Percentiles rank a stretch among this genome's conserved stretches.
phyloP scores from a whole-genome alignment of 1,284 basidiomycete genomes.

The Bondarzewia mesenterica region DNA sequence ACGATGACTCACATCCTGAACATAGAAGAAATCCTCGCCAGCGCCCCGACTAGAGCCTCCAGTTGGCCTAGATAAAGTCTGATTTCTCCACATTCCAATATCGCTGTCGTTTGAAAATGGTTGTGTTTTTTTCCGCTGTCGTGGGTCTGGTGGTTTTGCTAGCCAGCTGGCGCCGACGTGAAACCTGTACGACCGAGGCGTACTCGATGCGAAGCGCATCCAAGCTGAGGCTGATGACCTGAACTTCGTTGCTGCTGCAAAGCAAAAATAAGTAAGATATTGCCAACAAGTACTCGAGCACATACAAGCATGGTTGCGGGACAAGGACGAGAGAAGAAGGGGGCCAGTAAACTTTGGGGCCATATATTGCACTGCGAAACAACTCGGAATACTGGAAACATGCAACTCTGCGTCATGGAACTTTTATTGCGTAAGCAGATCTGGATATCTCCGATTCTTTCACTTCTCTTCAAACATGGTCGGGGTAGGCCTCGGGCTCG shows the following conservation, averaged over 20 bases:
- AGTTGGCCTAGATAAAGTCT: conserved; percentile 42
- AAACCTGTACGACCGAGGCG: conserved; percentile 53
- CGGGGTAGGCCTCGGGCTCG: too few relatives aligned
- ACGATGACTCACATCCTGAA: conserved; percentile 53
- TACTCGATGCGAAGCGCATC: conserved; percentile 16
- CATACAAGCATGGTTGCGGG: background rate
- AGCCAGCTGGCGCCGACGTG: conserved; percentile 74
- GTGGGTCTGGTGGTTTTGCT: conserved; percentile 54
- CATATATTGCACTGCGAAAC: background rate
- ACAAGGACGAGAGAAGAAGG: background rate
- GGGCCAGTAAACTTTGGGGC: background rate
- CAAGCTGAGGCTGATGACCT: background rate
- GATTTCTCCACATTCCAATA: conserved; percentile 70
- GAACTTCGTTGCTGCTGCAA: conserved; percentile 7
- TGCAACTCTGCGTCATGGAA: background rate
- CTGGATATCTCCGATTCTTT: background rate
- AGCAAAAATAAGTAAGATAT: conserved; percentile 5
- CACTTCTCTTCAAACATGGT: background rate
- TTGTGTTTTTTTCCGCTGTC: conserved; percentile 25
- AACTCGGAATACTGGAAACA: background rate
- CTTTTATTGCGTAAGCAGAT: background rate
- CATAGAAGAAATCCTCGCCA: conserved; percentile 77
- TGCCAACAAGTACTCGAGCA: background rate
- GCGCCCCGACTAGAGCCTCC: conserved; percentile 33
- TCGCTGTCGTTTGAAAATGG: conserved; percentile 57